These are phyloP conservation scores for Aspergillus uvarum DNA, from an alignment of 2,329 filamentous ascomycete genomes.

Conservation along the genomic window DNA sequence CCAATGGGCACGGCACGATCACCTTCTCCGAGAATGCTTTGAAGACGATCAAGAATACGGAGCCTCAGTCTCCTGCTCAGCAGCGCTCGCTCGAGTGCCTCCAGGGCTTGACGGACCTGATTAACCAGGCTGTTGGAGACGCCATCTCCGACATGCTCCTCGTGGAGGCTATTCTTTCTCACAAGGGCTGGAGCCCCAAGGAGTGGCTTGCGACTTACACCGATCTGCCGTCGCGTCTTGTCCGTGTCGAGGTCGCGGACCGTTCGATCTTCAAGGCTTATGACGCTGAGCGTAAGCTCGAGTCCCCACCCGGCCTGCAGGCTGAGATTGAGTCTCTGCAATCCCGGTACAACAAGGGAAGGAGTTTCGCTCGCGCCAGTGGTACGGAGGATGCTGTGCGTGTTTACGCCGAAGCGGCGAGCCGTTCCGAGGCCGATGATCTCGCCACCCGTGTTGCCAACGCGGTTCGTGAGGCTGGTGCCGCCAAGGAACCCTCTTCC, in stretches of 20 bases:
- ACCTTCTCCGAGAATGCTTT: slow-evolving; percentile 86
- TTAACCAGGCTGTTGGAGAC: slow-evolving; percentile 98
- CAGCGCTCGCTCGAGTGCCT: slow-evolving; percentile 85
- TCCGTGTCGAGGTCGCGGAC: slow-evolving; percentile 84
- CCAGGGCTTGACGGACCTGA: slow-evolving; percentile 78
- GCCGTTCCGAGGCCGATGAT: slow-evolving; percentile 84
- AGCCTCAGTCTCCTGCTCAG: slow-evolving; percentile 88
- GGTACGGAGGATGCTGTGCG: slow-evolving; percentile 95
- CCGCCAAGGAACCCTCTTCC: slow-evolving; percentile 24
- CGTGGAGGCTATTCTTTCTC: slow-evolving; percentile 91
- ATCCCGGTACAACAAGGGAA: slow-evolving; percentile 84
- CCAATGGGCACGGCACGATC: slow-evolving; percentile 95
- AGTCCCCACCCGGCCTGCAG: slow-evolving; percentile 76
- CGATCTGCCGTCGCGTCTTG: slow-evolving; percentile 92
- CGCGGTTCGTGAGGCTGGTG: slow-evolving; percentile 63
- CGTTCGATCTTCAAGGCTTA: slow-evolving; percentile 88
- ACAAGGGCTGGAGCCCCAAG: slow-evolving; percentile 85
- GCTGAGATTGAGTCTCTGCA: slow-evolving; percentile 83
- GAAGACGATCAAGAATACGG: slow-evolving; percentile 71
- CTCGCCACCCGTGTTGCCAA: slow-evolving; percentile 78
- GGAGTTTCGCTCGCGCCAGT: slow-evolving; percentile 87
- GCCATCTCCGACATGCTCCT: slow-evolving; percentile 94
- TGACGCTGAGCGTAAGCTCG: slow-evolving; percentile 86
- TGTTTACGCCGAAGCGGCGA: slow-evolving; percentile 93
- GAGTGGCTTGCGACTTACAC: slow-evolving; percentile 93